phyloP scores from a whole-genome alignment of 2,329 filamentous ascomycete species.

The Podosphaera xanthii region DNA sequence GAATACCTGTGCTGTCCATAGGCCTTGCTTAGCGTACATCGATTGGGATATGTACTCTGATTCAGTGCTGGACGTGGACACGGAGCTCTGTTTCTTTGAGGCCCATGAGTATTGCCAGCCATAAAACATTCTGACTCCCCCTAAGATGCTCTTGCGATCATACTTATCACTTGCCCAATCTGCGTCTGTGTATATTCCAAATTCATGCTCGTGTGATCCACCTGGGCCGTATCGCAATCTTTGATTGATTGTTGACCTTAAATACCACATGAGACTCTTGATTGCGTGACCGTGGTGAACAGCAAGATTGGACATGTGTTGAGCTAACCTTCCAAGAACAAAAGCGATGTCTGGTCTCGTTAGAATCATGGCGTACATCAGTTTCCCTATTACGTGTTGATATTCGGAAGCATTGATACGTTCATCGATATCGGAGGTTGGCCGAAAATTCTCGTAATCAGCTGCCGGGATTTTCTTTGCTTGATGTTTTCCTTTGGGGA shows the following conservation, averaged over 20 bases:
- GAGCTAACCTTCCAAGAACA: too few relatives aligned
- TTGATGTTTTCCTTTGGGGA: too few relatives aligned
- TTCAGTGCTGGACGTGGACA: not conserved
- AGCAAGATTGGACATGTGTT: too few relatives aligned
- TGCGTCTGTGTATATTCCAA: not conserved
- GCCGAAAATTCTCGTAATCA: too few relatives aligned
- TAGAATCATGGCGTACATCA: not conserved
- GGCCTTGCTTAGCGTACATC: not conserved
- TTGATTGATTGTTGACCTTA: not conserved
- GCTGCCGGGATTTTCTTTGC: too few relatives aligned
- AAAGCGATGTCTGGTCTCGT: not conserved
- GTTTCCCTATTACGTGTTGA: not conserved
- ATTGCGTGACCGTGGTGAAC: too few relatives aligned
- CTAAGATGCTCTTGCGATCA: not conserved
- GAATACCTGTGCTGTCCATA: not conserved
- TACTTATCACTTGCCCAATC: too few relatives aligned
- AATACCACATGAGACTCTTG: not conserved
- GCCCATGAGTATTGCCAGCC: not conserved
- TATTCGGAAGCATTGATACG: not conserved
- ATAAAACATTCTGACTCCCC: not conserved
- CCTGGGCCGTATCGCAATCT: not conserved
- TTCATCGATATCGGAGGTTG: too few relatives aligned
- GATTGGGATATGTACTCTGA: not conserved
- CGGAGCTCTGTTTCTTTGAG: not conserved
- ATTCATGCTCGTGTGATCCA: not conserved